phyloP scores from a whole-genome alignment of 805 yeast species.

The Metschnikowia hibisci region DNA sequence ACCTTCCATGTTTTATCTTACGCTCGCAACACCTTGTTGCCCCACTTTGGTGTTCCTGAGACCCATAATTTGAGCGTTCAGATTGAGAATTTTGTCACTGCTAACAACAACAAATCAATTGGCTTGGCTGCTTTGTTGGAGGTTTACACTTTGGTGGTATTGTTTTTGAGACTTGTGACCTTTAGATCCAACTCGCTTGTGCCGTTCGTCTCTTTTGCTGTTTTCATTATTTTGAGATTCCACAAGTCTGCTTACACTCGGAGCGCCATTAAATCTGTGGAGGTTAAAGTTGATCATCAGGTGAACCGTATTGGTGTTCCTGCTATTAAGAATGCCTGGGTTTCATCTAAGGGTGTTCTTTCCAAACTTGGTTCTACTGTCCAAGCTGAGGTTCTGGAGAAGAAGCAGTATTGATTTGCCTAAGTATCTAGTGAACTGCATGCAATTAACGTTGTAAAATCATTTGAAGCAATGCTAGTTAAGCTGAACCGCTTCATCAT shows the following conservation, averaged over 20 bases:
- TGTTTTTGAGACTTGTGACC: slow-evolving; percentile 50
- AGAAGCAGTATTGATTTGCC: slow-evolving; percentile 11
- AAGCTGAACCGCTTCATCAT: no score
- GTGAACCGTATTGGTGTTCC: slow-evolving; percentile 29
- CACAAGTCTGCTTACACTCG: slow-evolving; percentile 74
- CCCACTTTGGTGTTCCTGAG: slow-evolving; percentile 45
- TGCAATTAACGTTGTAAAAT: no score
- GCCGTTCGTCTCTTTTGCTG: slow-evolving; percentile 48
- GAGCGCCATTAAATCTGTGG: slow-evolving; percentile 62
- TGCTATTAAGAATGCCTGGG: slow-evolving; percentile 36
- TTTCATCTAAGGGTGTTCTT: slow-evolving; percentile 28
- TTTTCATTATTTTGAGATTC: slow-evolving; percentile 72
- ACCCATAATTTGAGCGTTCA: slow-evolving; percentile 33
- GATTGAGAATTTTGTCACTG: slow-evolving; percentile 33
- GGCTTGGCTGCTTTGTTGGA: slow-evolving; percentile 39
- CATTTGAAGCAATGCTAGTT: no score
- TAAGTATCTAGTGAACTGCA: background rate
- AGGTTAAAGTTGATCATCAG: slow-evolving; percentile 43
- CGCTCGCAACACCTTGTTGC: slow-evolving; percentile 60
- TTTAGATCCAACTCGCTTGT: slow-evolving; percentile 63
- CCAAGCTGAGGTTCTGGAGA: slow-evolving; percentile 36
- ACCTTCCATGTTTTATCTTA: slow-evolving; percentile 79
- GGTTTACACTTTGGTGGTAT: slow-evolving; percentile 41
- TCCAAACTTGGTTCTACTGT: slow-evolving; percentile 29
- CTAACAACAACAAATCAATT: slow-evolving; percentile 36